Percentiles rank a stretch among this genome's conserved stretches.
Evolutionary conservation across 495 filamentous ascomycete species (phyloP).

Genomic region (Podospora australis): DNA sequence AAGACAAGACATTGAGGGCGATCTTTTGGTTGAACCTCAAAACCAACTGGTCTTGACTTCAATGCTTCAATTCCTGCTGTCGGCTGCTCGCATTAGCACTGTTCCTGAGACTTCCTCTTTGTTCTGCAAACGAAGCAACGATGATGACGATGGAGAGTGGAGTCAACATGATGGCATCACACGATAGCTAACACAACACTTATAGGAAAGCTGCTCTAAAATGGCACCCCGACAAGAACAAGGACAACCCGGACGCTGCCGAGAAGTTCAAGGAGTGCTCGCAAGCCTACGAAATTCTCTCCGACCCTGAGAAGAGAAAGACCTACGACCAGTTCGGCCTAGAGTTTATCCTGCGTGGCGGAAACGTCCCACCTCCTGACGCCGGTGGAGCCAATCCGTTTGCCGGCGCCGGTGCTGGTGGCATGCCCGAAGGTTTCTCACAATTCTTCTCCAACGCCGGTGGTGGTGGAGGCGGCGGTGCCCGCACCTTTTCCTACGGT

Average conservation of each 20-base stretch:
- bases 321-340: conserved; percentile 92
- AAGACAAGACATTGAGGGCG: too few species aligned
- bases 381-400: conserved; percentile 42
- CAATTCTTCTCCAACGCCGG: conserved; percentile 18
- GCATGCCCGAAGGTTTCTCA: conserved; percentile 25
- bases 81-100: too few species aligned
- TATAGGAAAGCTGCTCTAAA: conserved; percentile 83
- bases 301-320: conserved; percentile 94
- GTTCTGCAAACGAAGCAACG: too few species aligned
- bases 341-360: conserved; percentile 84
- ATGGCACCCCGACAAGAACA: conserved; percentile 96
- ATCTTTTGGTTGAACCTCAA: too few species aligned
- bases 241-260: conserved; percentile 70
- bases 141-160: too few species aligned
- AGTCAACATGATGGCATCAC: background rate
- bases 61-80: too few species aligned
- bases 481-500: conserved; percentile 55
- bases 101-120: too few species aligned
- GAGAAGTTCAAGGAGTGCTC: conserved; percentile 96
- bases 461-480: conserved; percentile 28
- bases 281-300: conserved; percentile 96
- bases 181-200: conserved; percentile 15
- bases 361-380: conserved; percentile 57
- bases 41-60: too few species aligned
- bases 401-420: conserved; percentile 38